phyloP scores from a whole-genome alignment of 805 yeast genomes.

The Barnettozyma pratensis region DNA sequence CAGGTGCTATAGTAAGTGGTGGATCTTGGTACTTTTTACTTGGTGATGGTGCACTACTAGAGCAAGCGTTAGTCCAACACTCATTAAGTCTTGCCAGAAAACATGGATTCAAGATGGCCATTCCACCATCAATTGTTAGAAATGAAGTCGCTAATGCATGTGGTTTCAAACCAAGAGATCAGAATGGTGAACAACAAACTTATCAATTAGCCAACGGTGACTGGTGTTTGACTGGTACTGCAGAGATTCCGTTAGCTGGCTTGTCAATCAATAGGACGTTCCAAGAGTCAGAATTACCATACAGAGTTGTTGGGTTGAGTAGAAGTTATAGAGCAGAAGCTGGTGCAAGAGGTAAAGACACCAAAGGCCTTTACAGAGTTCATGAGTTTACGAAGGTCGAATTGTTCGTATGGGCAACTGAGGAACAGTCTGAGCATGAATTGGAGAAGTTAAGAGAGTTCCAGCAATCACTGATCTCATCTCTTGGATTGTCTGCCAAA shows the following conservation, averaged over 20 bases:
- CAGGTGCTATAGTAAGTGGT: conserved; percentile 75
- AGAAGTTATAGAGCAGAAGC: conserved; percentile 94
- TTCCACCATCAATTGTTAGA: conserved; percentile 85
- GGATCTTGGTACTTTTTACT: conserved; percentile 79
- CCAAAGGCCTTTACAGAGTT: conserved; percentile 87
- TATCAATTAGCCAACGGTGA: conserved; percentile 54
- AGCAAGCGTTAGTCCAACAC: conserved; percentile 83
- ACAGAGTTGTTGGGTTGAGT: conserved; percentile 70
- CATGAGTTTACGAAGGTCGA: conserved; percentile 97
- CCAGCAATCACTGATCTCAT: conserved; percentile 59
- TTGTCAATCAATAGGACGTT: conserved; percentile 51
- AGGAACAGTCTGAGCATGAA: conserved; percentile 40
- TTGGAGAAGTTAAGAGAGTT: conserved; percentile 56
- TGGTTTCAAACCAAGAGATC: conserved; percentile 92
- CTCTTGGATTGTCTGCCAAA: conserved; percentile 74
- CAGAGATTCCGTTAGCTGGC: conserved; percentile 92
- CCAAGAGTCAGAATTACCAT: conserved; percentile 40
- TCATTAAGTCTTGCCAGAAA: conserved; percentile 62
- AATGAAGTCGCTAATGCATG: conserved; percentile 78
- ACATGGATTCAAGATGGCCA: conserved; percentile 61
- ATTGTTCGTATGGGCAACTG: conserved; percentile 66
- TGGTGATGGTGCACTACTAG: conserved; percentile 83
- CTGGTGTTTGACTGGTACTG: conserved; percentile 83
- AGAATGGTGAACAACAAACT: conserved; percentile 79
- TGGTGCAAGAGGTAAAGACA: conserved; percentile 91